These are phyloP conservation scores for Spergularia azorica DNA, from an alignment of 179 eudicot genomes.

Conservation along the genomic window DNA sequence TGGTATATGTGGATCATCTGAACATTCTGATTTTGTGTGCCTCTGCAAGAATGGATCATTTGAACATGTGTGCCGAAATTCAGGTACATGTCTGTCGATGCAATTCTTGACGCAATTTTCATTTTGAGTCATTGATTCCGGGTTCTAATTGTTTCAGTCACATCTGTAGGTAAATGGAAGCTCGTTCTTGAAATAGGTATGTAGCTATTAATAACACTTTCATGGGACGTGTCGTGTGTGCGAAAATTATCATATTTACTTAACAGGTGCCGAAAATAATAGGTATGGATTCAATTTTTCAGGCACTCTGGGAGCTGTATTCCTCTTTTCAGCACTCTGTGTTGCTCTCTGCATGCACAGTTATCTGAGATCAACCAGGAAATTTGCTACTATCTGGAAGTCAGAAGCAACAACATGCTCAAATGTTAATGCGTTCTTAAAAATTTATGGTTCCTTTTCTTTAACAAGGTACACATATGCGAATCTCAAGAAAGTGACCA, in stretches of 20 bases:
- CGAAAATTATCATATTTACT: background rate
- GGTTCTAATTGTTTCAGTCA: constrained; percentile 13
- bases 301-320: too few species aligned
- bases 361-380: background rate
- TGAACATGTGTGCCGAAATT: background rate
- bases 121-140: background rate
- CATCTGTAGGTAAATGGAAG: constrained; percentile 27
- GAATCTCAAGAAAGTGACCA: constrained; percentile 26
- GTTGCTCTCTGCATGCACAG: too few species aligned
- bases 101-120: too few species aligned
- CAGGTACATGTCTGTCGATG: background rate
- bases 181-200: constrained; percentile 18
- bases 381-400: background rate
- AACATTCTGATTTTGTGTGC: background rate
- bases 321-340: too few species aligned
- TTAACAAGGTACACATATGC: constrained; percentile 21
- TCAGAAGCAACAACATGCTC: background rate
- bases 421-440: constrained; percentile 13
- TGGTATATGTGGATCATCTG: constrained; percentile 25
- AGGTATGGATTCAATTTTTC: too few species aligned
- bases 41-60: background rate
- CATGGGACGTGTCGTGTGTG: too few species aligned
- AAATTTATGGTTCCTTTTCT: constrained; percentile 22
- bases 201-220: background rate
- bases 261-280: too few species aligned